These are phyloP conservation scores for Quercus lobata DNA, from an alignment of 331 rosid genomes.

Conservation along the genomic window DNA sequence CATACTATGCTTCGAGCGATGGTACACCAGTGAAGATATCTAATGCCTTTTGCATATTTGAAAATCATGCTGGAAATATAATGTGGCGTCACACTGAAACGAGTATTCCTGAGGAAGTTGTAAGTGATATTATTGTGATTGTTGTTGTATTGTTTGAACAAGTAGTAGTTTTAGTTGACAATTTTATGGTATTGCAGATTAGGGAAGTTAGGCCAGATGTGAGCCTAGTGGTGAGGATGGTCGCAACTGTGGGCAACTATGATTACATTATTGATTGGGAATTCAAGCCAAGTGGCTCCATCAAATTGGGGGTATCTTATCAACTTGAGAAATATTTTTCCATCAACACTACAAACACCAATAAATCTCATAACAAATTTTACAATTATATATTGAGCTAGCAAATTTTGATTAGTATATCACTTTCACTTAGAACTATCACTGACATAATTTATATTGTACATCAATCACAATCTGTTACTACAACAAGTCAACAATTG, in stretches of 20 bases:
- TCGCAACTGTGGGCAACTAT: conserved; percentile 84
- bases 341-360: no score
- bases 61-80: conserved; percentile 36
- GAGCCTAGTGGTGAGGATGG: conserved; percentile 79
- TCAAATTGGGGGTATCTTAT: conserved; percentile 69
- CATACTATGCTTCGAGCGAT: conserved; percentile 35
- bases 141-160: not conserved
- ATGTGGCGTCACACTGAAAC: conserved; percentile 42
- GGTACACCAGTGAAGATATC: conserved; percentile 33
- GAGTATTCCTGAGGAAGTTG: not conserved
- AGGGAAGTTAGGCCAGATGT: conserved; percentile 59
- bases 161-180: not conserved
- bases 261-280: conserved; percentile 96
- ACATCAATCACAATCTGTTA: no score
- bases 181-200: conserved; percentile 39
- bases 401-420: no score
- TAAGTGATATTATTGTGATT: not conserved
- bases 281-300: conserved; percentile 61
- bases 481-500: no score
- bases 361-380: no score
- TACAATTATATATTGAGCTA: no score
- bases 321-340: not conserved
- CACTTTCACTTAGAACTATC: no score
- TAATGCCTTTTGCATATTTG: conserved; percentile 64
- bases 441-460: no score